Conservation (phyloP, 139 green algal genomes). For the Volvox africanus region DNA sequence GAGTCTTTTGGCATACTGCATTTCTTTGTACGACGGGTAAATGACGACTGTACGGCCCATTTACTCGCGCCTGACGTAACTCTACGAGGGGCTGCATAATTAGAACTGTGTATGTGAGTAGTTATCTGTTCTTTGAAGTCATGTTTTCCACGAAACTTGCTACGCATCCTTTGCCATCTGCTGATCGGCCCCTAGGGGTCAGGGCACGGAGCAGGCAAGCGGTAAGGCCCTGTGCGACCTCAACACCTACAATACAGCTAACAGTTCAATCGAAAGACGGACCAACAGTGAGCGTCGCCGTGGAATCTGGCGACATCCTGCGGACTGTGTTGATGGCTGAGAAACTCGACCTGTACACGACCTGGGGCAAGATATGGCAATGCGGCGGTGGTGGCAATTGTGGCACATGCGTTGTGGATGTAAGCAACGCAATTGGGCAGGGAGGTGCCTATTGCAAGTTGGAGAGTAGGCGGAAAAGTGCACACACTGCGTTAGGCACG, state of each 20-base stretch:
- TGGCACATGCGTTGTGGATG: constrained; percentile 74
- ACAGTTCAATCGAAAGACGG: constrained; percentile 30
- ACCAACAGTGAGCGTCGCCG: not conserved
- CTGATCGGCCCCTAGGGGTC: not conserved
- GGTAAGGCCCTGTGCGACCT: not conserved
- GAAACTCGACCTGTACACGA: constrained; percentile 62
- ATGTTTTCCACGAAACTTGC: not conserved
- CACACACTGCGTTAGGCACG: too few species aligned
- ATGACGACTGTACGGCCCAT: too few species aligned
- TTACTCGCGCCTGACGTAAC: too few species aligned
- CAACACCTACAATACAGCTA: constrained; percentile 3
- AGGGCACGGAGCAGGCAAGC: not conserved
- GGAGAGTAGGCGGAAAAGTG: too few species aligned
- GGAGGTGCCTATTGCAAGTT: too few species aligned
- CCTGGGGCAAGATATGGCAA: constrained; percentile 67
- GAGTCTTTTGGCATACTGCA: too few species aligned
- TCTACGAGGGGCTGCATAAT: too few species aligned
- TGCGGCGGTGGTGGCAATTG: constrained; percentile 70
- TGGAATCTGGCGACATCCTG: constrained; percentile 1
- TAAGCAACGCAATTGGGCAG: not conserved
- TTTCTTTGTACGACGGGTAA: too few species aligned
- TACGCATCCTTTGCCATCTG: not conserved
- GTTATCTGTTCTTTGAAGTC: not conserved
- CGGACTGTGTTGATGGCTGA: constrained; percentile 25
- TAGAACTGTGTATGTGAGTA: too few species aligned